phyloP scores from a whole-genome alignment of 352 stramenopile genomes.

The Globisporangium recalcitrans region DNA sequence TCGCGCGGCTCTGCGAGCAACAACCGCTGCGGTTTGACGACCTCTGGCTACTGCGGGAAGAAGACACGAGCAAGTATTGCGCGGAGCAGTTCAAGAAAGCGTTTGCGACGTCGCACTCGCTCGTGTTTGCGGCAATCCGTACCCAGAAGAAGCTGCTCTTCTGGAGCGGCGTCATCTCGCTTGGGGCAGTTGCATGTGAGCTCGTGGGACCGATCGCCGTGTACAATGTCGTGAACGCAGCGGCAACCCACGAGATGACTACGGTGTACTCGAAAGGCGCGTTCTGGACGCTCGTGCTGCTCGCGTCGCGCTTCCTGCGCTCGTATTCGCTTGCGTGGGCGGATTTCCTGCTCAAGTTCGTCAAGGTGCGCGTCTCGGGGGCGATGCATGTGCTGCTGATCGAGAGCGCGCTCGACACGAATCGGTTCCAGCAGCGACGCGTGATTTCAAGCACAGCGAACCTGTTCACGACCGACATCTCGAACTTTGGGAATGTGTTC shows the following conservation, averaged over 20 bases:
- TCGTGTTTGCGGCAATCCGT: slow-evolving; percentile 21
- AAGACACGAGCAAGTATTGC: slow-evolving; percentile 21
- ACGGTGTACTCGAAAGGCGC: slow-evolving; percentile 22
- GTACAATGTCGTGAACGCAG: slow-evolving; percentile 22
- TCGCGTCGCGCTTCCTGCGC: slow-evolving; percentile 26
- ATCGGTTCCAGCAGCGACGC: background rate
- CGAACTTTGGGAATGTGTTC: slow-evolving; percentile 19
- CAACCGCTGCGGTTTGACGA: slow-evolving; percentile 25
- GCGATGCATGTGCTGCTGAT: slow-evolving; percentile 30
- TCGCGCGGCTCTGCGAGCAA: slow-evolving; percentile 20
- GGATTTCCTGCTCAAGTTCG: slow-evolving; percentile 28
- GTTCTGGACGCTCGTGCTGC: slow-evolving; percentile 26
- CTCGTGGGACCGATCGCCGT: slow-evolving; percentile 25
- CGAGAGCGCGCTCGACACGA: slow-evolving; percentile 21
- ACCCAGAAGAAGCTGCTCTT: slow-evolving; percentile 22
- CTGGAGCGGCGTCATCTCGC: slow-evolving; percentile 25
- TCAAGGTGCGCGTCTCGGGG: slow-evolving; percentile 14
- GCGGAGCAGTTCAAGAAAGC: slow-evolving; percentile 17
- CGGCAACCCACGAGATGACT: slow-evolving; percentile 20
- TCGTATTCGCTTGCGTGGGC: slow-evolving; percentile 29
- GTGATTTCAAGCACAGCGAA: slow-evolving; percentile 14
- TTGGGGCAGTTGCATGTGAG: slow-evolving; percentile 27
- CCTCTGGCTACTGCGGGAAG: slow-evolving; percentile 27
- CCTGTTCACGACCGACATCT: slow-evolving; percentile 29
- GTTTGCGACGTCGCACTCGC: slow-evolving; percentile 17